These are phyloP conservation scores for Saccharomyces mikatae DNA, from an alignment of 805 yeast genomes.

Conservation along the genomic window DNA sequence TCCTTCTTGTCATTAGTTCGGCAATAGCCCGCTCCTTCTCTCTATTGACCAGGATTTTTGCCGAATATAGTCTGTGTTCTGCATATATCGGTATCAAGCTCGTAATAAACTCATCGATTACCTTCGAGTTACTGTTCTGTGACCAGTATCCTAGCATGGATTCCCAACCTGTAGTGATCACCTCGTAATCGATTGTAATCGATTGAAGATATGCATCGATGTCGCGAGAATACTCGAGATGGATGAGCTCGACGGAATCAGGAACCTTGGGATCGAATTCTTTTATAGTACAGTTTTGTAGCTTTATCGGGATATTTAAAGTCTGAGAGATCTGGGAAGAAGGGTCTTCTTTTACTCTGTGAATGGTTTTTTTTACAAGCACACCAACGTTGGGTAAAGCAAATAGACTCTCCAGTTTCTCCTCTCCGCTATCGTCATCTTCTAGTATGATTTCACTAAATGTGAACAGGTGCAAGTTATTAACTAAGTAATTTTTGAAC, in stretches of 20 bases:
- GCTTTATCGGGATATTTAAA: conserved; percentile 21
- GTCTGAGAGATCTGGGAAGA: not conserved
- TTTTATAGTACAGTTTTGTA: conserved; percentile 24
- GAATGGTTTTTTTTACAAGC: conserved; percentile 12
- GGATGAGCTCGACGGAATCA: conserved; percentile 17
- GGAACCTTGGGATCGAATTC: conserved; percentile 11
- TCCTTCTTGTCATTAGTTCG: conserved; percentile 56
- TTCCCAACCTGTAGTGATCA: conserved; percentile 23
- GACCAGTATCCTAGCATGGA: conserved; percentile 16
- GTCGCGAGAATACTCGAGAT: conserved; percentile 25
- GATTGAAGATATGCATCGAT: conserved; percentile 24
- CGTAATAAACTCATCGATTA: conserved; percentile 7
- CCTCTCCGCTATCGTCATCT: conserved; percentile 5
- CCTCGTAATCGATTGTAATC: conserved; percentile 15
- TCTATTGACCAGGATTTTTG: conserved; percentile 33
- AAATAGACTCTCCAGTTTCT: conserved; percentile 6
- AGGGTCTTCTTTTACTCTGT: conserved; percentile 4
- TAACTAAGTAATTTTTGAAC: conserved; percentile 24
- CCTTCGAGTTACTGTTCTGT: conserved; percentile 6
- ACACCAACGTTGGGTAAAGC: conserved; percentile 22
- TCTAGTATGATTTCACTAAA: conserved; percentile 15
- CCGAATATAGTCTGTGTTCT: conserved; percentile 22
- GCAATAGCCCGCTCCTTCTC: conserved; percentile 59
- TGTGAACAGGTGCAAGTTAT: conserved; percentile 22
- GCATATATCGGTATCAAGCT: conserved; percentile 12